Evolutionary conservation across 1,139 yeast species (phyloP), one percentile per base, ranked within the genome.

Genomic region (Hyphopichia wangnamkhiaoensis): DNA sequence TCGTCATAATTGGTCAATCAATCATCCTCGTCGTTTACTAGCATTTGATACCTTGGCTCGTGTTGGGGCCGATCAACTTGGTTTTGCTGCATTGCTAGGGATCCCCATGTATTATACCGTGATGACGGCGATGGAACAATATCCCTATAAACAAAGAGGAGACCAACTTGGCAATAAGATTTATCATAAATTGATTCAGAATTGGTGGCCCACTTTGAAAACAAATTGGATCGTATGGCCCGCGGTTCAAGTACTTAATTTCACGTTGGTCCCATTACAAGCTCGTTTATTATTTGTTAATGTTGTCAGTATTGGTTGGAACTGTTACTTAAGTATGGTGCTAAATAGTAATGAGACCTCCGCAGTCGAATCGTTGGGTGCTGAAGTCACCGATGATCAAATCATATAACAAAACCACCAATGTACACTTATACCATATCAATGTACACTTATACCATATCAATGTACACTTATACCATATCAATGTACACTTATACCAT

Each of bases 151-250:
- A n/a, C n/a, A n/a, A 29, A 27, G 10, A 9, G 15, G 42, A 43
- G 7, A 71, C 67, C 12, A n/a, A n/a, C n/a, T n/a, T n/a, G n/a
- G n/a, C n/a, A n/a, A 63, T 75, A 4, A 51, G 7, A 25, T 33
- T n/a, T 2, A 55, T 32, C 35, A 48, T 4, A 80, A 79, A 45
- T 56, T 83, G 21, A 32, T 59, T 2, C 59, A 65, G 13, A 76
- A 77, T 41, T 82, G 82, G 78, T 71, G 77, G 78, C 61, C 65
- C 5, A 86, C 95, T 0, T 61, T 88, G 32, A 46, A 65, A 24
- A 75, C 84, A 24, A 89, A 88, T 57, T 90, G 96, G 95, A 49
- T 71, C 35, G 84, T 90, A 7, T 90, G 97, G 97, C 97, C 96
- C 0, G 66, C 78, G 0, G 82, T 90, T 52, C 97, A 90, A 61